phyloP scores from a whole-genome alignment of 2,329 filamentous ascomycete genomes.

The Penicillium sp. region DNA sequence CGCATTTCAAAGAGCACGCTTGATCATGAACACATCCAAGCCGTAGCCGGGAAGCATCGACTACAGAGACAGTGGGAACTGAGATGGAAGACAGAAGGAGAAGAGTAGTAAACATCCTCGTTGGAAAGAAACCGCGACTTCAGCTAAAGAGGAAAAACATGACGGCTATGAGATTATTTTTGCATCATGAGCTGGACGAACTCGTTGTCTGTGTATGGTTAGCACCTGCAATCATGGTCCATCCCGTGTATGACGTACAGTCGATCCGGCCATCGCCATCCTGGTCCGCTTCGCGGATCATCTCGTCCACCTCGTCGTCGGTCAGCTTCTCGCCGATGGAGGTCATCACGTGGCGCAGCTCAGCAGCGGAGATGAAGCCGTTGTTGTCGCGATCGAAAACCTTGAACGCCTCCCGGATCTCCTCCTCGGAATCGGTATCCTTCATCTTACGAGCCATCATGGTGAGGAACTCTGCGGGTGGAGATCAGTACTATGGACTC shows the following conservation, averaged over 20 bases:
- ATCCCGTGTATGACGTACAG: slow-evolving; percentile 56
- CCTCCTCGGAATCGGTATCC: slow-evolving; percentile 87
- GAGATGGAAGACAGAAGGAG: slow-evolving; percentile 21
- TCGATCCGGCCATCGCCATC: slow-evolving; percentile 86
- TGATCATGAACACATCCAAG: slow-evolving; percentile 23
- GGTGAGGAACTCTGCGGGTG: slow-evolving; percentile 71
- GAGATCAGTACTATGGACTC: slow-evolving; percentile 9
- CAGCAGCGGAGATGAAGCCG: slow-evolving; percentile 84
- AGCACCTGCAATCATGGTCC: slow-evolving; percentile 13
- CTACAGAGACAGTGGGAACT: slow-evolving; percentile 28
- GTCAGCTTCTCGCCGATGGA: slow-evolving; percentile 89
- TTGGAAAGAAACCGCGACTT: slow-evolving; percentile 24
- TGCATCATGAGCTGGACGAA: slow-evolving; percentile 96
- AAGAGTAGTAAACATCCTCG: slow-evolving; percentile 20
- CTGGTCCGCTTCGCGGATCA: slow-evolving; percentile 89
- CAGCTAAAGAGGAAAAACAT: slow-evolving; percentile 30
- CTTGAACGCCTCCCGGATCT: slow-evolving; percentile 87
- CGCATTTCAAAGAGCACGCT: slow-evolving; percentile 25
- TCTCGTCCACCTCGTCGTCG: slow-evolving; percentile 87
- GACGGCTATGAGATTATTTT: slow-evolving; percentile 60
- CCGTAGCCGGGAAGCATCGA: slow-evolving; percentile 25
- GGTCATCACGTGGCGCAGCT: slow-evolving; percentile 87
- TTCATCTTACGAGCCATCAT: slow-evolving; percentile 97
- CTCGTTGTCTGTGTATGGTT: slow-evolving; percentile 70
- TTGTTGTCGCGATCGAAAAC: slow-evolving; percentile 90